These are phyloP conservation scores for Jacaranda copaia DNA, from an alignment of 257 asterid genomes.

Conservation along the genomic window DNA sequence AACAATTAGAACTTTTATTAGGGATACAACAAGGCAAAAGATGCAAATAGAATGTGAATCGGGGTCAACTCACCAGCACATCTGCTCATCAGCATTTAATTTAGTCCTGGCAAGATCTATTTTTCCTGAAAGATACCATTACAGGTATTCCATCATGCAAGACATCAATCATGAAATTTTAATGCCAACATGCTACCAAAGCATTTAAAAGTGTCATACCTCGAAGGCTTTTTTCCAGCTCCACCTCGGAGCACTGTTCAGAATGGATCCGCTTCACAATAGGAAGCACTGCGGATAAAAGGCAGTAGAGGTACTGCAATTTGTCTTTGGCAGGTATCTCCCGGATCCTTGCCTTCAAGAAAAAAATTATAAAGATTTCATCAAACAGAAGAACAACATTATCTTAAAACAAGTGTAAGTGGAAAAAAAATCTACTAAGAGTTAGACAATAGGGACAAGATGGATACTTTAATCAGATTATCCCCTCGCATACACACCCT, in stretches of 20 bases:
- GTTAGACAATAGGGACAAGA: constrained; percentile 41
- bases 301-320: constrained; percentile 84
- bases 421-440: constrained; percentile 19
- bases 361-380: constrained; percentile 22
- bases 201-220: constrained; percentile 57
- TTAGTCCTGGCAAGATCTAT: constrained; percentile 88
- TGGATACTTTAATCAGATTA: constrained; percentile 80
- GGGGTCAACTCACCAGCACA: constrained; percentile 84
- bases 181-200: constrained; percentile 32
- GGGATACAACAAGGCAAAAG: constrained; percentile 26
- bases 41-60: constrained; percentile 35
- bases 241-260: constrained; percentile 88
- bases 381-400: constrained; percentile 22
- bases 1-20: constrained; percentile 6
- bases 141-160: constrained; percentile 33
- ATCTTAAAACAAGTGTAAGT: constrained; percentile 24
- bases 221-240: constrained; percentile 77
- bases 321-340: constrained; percentile 85
- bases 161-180: constrained; percentile 19
- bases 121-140: constrained; percentile 65
- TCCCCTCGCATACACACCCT: constrained; percentile 92
- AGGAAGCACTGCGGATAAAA: constrained; percentile 92
- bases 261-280: constrained; percentile 77
- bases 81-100: constrained; percentile 96
- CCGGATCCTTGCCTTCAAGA: constrained; percentile 76